Percentiles rank a stretch among this genome's conserved stretches.
phyloP scores from a whole-genome alignment of 768 basidiomycete species.

The Tricholomella constricta region DNA sequence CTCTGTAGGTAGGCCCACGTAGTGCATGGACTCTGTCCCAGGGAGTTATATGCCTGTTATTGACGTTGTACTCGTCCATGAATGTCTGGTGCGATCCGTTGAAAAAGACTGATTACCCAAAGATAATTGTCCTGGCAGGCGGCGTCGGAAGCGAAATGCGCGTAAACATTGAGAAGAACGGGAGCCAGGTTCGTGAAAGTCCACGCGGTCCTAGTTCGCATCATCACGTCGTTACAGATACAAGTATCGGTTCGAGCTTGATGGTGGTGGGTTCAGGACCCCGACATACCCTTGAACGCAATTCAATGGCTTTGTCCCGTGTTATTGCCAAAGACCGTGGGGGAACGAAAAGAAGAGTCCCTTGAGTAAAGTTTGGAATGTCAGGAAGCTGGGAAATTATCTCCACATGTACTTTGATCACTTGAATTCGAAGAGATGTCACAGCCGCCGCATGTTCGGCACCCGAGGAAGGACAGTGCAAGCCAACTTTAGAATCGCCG shows the following conservation, averaged over 20 bases:
- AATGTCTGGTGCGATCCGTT: neutral
- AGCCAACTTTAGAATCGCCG: too few relatives aligned
- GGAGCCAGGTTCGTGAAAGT: neutral
- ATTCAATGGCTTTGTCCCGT: neutral
- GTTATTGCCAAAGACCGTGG: neutral
- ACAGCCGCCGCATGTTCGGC: too few relatives aligned
- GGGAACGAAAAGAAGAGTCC: neutral
- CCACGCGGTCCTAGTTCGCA: neutral
- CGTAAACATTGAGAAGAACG: neutral
- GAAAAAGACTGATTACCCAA: constrained; percentile 17
- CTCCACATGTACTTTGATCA: neutral
- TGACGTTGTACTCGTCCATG: neutral
- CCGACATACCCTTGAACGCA: neutral
- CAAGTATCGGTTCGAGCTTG: neutral
- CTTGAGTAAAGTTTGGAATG: neutral
- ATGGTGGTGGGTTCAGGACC: neutral
- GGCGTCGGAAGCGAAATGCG: neutral
- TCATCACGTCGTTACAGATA: neutral
- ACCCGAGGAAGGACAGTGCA: constrained; percentile 2
- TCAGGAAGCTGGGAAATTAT: neutral
- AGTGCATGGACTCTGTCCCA: constrained; percentile 21
- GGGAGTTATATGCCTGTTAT: constrained; percentile 20
- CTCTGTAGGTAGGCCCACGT: constrained; percentile 21
- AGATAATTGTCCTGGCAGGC: neutral
- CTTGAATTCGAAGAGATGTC: too few relatives aligned